Conservation (phyloP, 352 stramenopile genomes). For the Pythium sukuiense region DNA sequence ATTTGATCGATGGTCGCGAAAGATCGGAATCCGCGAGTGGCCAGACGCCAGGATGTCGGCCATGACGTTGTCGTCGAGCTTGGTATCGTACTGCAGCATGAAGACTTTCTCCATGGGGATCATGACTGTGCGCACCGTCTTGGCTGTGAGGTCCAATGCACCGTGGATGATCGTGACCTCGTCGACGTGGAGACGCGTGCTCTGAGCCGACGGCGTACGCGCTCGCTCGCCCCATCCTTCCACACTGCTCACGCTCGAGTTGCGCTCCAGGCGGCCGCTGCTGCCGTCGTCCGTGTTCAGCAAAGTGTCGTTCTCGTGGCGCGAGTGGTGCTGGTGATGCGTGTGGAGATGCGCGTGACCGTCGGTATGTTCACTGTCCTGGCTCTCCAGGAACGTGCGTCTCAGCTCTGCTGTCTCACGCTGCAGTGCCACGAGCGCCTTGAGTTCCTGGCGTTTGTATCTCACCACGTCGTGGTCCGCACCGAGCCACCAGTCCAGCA, state of each 20-base stretch:
- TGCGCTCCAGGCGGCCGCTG: neutral
- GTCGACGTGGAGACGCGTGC: conserved; percentile 69
- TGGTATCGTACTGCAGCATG: conserved; percentile 81
- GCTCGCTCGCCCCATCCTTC: neutral
- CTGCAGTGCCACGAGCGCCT: conserved; percentile 84
- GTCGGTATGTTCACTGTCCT: neutral
- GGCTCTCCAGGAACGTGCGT: conserved; percentile 19
- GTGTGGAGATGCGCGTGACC: neutral
- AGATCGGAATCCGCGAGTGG: conserved; percentile 90
- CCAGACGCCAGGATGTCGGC: conserved; percentile 83
- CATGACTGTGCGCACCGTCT: conserved; percentile 86
- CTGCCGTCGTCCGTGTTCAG: conserved; percentile 1
- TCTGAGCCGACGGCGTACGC: conserved; percentile 38
- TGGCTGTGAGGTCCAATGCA: conserved; percentile 85
- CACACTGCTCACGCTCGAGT: neutral
- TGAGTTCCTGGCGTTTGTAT: conserved; percentile 91
- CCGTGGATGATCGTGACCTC: conserved; percentile 94
- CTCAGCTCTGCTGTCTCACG: conserved; percentile 43
- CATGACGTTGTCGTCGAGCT: conserved; percentile 73
- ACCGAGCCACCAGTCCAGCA: conserved; percentile 89
- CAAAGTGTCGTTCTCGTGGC: conserved; percentile 9
- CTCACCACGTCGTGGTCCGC: conserved; percentile 68
- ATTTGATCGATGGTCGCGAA: conserved; percentile 59
- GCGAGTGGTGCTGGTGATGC: conserved; percentile 3
- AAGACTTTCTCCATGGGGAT: conserved; percentile 87